Evolutionary conservation across 1,139 yeast species (phyloP).

Genomic region (Protomyces inouyei): DNA sequence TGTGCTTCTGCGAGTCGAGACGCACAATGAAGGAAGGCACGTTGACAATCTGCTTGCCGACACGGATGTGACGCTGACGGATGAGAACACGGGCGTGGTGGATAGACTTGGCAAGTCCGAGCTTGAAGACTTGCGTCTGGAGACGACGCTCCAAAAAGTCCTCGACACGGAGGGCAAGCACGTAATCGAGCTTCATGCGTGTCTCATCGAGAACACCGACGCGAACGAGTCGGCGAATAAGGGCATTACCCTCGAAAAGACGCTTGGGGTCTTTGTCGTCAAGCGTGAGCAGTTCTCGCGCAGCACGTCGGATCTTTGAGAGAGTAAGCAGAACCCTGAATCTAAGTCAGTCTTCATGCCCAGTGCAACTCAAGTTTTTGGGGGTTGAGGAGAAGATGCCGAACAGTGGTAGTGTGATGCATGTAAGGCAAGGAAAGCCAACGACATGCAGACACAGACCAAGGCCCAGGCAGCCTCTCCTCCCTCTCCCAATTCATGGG

Average conservation of each 20-base stretch:
- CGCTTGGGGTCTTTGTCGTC: conserved; percentile 99
- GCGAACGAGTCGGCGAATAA: conserved; percentile 95
- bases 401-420: too few relatives aligned
- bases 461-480: background rate
- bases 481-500: background rate
- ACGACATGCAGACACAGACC: background rate
- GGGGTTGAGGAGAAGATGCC: background rate
- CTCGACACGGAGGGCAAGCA: conserved; percentile 94
- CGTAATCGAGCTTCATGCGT: conserved; percentile 99
- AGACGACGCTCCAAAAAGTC: conserved; percentile 99
- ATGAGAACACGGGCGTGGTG: conserved; percentile 99
- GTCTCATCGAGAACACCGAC: conserved; percentile 99
- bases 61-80: conserved; percentile 99
- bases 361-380: conserved; percentile 23
- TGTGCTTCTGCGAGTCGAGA: conserved; percentile 99
- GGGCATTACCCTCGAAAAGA: conserved; percentile 99
- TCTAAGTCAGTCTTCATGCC: conserved; percentile 25
- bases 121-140: conserved; percentile 99
- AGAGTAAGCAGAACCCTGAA: conserved; percentile 79
- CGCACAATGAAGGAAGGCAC: conserved; percentile 99
- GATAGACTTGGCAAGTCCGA: conserved; percentile 98
- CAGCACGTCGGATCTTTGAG: conserved; percentile 99
- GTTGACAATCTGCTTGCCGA: conserved; percentile 98
- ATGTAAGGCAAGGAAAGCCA: background rate
- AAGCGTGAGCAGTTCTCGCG: conserved; percentile 99